phyloP scores from a whole-genome alignment of 2,329 filamentous ascomycete genomes.

The Coleophoma cylindrospora region DNA sequence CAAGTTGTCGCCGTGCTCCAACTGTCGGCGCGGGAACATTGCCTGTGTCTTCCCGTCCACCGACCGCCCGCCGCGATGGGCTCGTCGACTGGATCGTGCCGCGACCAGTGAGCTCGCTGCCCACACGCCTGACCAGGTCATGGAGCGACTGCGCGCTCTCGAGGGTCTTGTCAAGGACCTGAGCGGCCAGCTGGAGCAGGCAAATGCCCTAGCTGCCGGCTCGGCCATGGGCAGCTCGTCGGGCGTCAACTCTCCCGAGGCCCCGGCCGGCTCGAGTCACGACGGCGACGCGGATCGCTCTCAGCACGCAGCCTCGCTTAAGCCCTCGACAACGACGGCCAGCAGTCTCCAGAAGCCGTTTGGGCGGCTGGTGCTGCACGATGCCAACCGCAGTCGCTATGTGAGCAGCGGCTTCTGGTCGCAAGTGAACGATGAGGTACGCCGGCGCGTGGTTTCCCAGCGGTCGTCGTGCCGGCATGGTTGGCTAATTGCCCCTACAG shows the following conservation, averaged over 20 bases:
- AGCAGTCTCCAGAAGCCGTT: slow-evolving; percentile 33
- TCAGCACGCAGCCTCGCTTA: slow-evolving; percentile 3
- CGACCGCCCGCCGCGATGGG: slow-evolving; percentile 48
- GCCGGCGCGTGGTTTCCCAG: slow-evolving; percentile 2
- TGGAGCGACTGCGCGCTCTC: slow-evolving; percentile 43
- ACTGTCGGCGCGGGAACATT: slow-evolving; percentile 48
- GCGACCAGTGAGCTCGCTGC: slow-evolving; percentile 20
- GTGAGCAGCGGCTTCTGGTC: slow-evolving; percentile 51
- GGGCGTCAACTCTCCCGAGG: slow-evolving; percentile 16
- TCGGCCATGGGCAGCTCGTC: slow-evolving; percentile 22
- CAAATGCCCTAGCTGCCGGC: slow-evolving; percentile 24
- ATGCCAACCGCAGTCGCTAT: slow-evolving; percentile 34
- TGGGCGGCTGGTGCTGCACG: slow-evolving; percentile 41
- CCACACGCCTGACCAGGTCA: slow-evolving; percentile 28
- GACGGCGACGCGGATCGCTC: slow-evolving; percentile 13
- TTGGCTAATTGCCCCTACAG: slow-evolving; percentile 23
- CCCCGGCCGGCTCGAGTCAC: slow-evolving; percentile 20
- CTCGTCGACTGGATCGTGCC: slow-evolving; percentile 41
- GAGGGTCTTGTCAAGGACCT: slow-evolving; percentile 44
- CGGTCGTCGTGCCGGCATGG: slow-evolving; percentile 1
- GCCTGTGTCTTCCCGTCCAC: slow-evolving; percentile 44
- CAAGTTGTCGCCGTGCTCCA: slow-evolving; percentile 50
- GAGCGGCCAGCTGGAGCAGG: slow-evolving; percentile 30
- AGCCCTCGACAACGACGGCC: neutral
- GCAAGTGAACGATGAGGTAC: slow-evolving; percentile 49